These are phyloP conservation scores for Aspergillaceae sp. DNA, from an alignment of 2,329 filamentous ascomycete species.

Conservation along the genomic window DNA sequence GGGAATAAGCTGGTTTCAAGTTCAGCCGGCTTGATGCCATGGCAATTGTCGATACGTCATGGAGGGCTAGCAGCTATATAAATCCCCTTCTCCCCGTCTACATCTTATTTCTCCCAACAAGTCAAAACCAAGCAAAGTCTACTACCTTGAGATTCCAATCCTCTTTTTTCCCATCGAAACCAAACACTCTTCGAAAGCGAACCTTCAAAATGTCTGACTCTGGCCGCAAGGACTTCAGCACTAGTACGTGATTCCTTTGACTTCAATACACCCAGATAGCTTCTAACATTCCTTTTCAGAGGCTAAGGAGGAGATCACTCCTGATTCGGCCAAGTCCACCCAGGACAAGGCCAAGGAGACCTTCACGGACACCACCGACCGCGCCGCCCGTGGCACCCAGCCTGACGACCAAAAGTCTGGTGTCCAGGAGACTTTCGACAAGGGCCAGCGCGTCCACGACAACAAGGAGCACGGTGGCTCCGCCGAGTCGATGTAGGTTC, in stretches of 20 bases:
- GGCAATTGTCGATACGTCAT: too few species aligned
- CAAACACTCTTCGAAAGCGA: neutral
- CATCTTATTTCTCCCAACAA: too few species aligned
- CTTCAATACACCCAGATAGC: neutral
- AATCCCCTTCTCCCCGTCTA: too few species aligned
- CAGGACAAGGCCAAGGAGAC: constrained; percentile 49
- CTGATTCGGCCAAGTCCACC: constrained; percentile 54
- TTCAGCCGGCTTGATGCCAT: too few species aligned
- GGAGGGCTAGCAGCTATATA: too few species aligned
- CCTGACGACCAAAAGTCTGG: constrained; percentile 49
- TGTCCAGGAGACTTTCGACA: constrained; percentile 45
- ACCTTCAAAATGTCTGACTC: constrained; percentile 50
- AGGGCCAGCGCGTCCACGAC: constrained; percentile 40
- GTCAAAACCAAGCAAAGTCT: too few species aligned
- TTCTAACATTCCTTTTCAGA: constrained; percentile 31
- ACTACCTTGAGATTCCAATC: neutral
- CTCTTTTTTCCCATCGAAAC: too few species aligned
- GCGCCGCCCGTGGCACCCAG: constrained; percentile 43
- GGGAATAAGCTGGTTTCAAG: too few species aligned
- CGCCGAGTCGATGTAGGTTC: constrained; percentile 32
- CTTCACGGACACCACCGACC: constrained; percentile 49
- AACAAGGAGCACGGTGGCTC: constrained; percentile 31
- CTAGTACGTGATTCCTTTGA: constrained; percentile 30
- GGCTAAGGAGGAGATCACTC: constrained; percentile 49
- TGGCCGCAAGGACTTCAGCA: constrained; percentile 53